Base-by-base conservation (phyloP, 1,139 yeast species). In the Diutina pseudorugosa region DNA sequence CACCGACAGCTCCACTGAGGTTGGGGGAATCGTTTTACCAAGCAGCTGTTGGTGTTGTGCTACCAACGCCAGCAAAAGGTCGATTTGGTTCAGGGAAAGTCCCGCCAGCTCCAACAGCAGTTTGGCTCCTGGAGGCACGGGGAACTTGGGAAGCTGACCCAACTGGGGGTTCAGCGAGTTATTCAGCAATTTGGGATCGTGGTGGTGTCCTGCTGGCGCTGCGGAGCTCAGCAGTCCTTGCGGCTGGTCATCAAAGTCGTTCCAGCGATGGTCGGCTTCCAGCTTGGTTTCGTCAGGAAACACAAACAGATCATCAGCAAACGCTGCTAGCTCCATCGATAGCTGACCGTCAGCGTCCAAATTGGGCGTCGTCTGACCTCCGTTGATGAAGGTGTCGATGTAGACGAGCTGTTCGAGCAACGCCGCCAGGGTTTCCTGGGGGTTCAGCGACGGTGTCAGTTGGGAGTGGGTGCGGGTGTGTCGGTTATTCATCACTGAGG, bases 251-350 rank as follows among this genome's bases (percentile, higher is more conserved):
- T 45, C 49, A 27, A 45, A 45, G 27, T 45, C 36, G 23, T 45
- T 27, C 49, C 49, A 45, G 11, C 49, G 41, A n/a, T 33, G 12
- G 5, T 45, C 49, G n/a, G 49, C 49, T 25, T 45, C 49, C 2
- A 4, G 7, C 21, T 84, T 58, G 45, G 83, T 90, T 62, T 85
- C 91, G 62, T 85, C 93, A 0, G 90, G 89, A 62, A 85, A 85
- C 3, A 85, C 77, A 59, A 85, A 85, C 8, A 85, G 76, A 57
- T 84, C 90, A 60, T 85, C 90, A 0, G 90, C 91, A 72, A 85
- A 85, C 1, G 89, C 90, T 18, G 89, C 85, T 58, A 85, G 71
- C 62, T 85, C 93, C 41, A 84, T 79, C 30, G 85, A 80, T 30
- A 84, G 67, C 58, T 84, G 84, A 53, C 84, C 87, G 60, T 84